phyloP scores from a whole-genome alignment of 2,329 filamentous ascomycete genomes.

The Neocatenulostroma microsporum region DNA sequence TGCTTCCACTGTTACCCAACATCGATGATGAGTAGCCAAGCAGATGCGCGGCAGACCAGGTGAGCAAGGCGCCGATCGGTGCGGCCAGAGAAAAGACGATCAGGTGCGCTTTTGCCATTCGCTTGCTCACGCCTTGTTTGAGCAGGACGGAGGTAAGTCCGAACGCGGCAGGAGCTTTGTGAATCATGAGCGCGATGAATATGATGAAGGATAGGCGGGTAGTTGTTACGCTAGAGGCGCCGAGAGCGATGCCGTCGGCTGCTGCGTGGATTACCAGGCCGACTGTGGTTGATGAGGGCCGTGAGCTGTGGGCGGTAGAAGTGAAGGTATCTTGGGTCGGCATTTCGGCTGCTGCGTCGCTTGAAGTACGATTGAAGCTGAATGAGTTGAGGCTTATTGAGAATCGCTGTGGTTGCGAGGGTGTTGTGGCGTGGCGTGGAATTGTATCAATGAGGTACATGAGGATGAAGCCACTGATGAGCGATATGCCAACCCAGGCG shows the following conservation, averaged over 20 bases:
- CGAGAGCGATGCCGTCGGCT: slow-evolving; percentile 91
- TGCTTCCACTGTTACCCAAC: slow-evolving; percentile 48
- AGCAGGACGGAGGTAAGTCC: slow-evolving; percentile 83
- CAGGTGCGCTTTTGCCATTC: slow-evolving; percentile 73
- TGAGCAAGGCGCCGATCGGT: slow-evolving; percentile 73
- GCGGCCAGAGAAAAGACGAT: slow-evolving; percentile 88
- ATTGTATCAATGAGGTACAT: slow-evolving; percentile 95
- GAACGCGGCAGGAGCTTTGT: slow-evolving; percentile 88
- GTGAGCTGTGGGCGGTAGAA: slow-evolving; percentile 20
- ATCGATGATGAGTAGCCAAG: slow-evolving; percentile 55
- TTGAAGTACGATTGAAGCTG: slow-evolving; percentile 34
- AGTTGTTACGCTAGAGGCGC: slow-evolving; percentile 59
- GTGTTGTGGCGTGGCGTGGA: slow-evolving; percentile 62
- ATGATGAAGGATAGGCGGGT: slow-evolving; percentile 77
- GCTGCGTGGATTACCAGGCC: slow-evolving; percentile 94
- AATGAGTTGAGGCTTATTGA: slow-evolving; percentile 87
- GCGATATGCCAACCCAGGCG: slow-evolving; percentile 78
- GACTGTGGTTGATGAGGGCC: slow-evolving; percentile 56
- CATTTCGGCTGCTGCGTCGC: slow-evolving; percentile 22
- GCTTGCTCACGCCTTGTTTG: slow-evolving; percentile 83
- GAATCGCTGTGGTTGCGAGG: slow-evolving; percentile 55
- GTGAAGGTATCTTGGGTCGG: slow-evolving; percentile 14
- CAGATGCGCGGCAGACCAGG: slow-evolving; percentile 71
- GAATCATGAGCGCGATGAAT: slow-evolving; percentile 93
- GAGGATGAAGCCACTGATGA: slow-evolving; percentile 82